Base-by-base conservation (phyloP, 805 yeast genomes). In the Zygoascus biomembranicola region DNA sequence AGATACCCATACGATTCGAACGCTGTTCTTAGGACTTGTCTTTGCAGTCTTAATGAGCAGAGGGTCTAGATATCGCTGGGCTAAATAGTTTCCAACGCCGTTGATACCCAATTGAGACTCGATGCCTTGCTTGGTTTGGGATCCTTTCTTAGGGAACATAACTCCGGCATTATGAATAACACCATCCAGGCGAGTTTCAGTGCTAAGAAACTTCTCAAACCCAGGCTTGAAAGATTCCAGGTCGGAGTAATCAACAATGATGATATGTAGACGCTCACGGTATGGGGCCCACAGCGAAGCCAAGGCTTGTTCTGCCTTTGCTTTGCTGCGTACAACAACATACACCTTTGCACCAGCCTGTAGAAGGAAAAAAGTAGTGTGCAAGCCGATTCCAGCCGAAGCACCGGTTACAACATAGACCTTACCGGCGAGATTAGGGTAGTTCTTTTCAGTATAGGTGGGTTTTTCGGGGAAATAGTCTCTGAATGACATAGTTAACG, bases 61-160 rank as follows among this genome's bases (percentile, higher is more conserved):
- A 8, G 75, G 75, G 23, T 66, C 67, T 46, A 76, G 60, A 28
- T 68, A 61, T 52, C 69, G 68, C 56, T 76, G 73, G 20, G 78
- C 63, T 14, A 76, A 60, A 50, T 69, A 74, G 28, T 77, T 76
- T 1, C 76, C 81, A 14, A 79, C 57, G 16, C 61, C 70, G 61
- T 78, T 79, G 19, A 74, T 71, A 9, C 79, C 82, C 42, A 76
- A 62, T 51, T 74, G 77, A 39, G 67, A 52, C 51, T 78, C 82
- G 52, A 66, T 70, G 8, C 77, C 79, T 62, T 78, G 79, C 10
- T 61, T 56, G 5, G 80, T 70, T 31, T 54, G 55, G 8, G 72
- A 55, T 1, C 69, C 73, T 26, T 47, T 49, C 2, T 77, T 71
- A 2, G 74, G 73, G 19, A 51, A 48, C 75, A 73, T 72, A 3